Evolutionary conservation across 2,329 filamentous ascomycete genomes (phyloP), one percentile per base, ranked within the genome.

Genomic region (Scedosporium dehoogii): DNA sequence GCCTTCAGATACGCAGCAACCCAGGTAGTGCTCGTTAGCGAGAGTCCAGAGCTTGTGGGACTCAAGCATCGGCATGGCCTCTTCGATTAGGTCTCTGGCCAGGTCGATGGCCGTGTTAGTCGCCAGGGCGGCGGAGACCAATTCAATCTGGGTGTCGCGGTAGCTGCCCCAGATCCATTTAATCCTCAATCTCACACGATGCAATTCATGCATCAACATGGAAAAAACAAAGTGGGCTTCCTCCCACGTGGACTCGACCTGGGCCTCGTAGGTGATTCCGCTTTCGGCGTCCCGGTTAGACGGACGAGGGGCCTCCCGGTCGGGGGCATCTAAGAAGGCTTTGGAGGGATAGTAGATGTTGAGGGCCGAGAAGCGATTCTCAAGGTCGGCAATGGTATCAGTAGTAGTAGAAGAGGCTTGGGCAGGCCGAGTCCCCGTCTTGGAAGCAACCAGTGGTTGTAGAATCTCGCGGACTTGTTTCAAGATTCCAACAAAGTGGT

Each of bases 31-130:
- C 21, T 48, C 44, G n/a, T n/a, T n/a, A n/a, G 16, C 16, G 6
- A 48, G 21, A 16, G 44, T n/a, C 44, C 44, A 21, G 3, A 21
- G n/a, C 44, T n/a, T 48, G 16, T 48, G 44, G 29, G 29, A 33
- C 3, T 33, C 6, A 9, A 48, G 16, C 9, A 48, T n/a, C 2
- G 44, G 44, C 44, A n/a, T n/a, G 44, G 10, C 21, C 14, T 48
- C 44, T 0, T 73, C 69, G 41, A 71, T 73, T 59, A 75, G 63
- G 29, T 68, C 66, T 2, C 70, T 68, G 1, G 70, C 73, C 1
- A 78, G 67, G 6, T 70, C 67, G 14, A 74, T 68, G 12, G 71
- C 73, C 1, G 73, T 74, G 48, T 76, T 73, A 10, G 74, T 75
- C 0, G 73, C 69, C 21, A 77, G 62, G n/a, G 74, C 71, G 1